Conservation (phyloP, 106 monocot genomes). For the Acorus gramineus region DNA sequence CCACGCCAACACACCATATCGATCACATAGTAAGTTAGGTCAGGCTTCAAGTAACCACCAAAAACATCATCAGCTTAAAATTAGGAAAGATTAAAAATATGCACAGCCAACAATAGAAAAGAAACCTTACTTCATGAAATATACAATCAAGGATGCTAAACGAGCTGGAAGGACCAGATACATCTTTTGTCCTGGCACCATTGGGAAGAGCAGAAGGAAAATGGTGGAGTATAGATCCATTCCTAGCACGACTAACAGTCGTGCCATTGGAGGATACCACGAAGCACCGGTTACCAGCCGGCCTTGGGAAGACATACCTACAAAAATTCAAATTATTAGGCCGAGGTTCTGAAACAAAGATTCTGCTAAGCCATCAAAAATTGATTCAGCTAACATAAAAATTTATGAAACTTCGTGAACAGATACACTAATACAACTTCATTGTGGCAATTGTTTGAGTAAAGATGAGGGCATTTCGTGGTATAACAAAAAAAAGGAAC, state of each 20-base stretch:
- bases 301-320: slow-evolving; percentile 90
- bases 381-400: not conserved
- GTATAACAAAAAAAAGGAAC: no score
- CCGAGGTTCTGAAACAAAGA: no score
- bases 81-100: not conserved
- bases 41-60: slow-evolving; percentile 39
- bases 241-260: slow-evolving; percentile 79
- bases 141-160: slow-evolving; percentile 93
- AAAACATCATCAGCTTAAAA: slow-evolving; percentile 5
- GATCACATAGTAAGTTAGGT: slow-evolving; percentile 94
- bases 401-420: no score
- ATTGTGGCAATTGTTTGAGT: no score
- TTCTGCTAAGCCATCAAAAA: not conserved
- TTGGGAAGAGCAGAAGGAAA: slow-evolving; percentile 88
- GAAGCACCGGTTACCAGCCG: slow-evolving; percentile 83
- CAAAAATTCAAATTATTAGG: slow-evolving; percentile 5
- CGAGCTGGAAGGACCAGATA: slow-evolving; percentile 54
- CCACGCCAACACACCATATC: slow-evolving; percentile 98
- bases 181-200: slow-evolving; percentile 66
- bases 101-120: slow-evolving; percentile 3
- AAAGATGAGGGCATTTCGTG: no score
- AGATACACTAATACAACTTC: no score
- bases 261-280: slow-evolving; percentile 85
- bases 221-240: slow-evolving; percentile 81
- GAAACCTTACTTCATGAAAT: slow-evolving; percentile 68